Evolutionary conservation across 2,329 filamentous ascomycete genomes (phyloP), one percentile per base, ranked within the genome.

Genomic region (Calonectria ilicicola): DNA sequence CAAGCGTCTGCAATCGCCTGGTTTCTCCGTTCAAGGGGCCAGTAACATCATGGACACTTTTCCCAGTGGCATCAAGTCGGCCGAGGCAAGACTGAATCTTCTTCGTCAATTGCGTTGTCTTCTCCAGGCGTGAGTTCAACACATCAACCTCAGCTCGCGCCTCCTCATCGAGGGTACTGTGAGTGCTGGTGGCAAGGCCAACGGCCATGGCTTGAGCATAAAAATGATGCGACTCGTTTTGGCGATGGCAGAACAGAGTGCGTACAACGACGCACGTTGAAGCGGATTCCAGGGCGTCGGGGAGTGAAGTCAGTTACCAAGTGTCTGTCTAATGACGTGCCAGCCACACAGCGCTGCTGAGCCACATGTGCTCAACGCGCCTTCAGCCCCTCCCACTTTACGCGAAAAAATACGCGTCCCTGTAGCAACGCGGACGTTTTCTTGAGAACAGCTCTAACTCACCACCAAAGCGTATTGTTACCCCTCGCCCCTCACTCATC

Each of bases 1-100:
- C 95, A 42, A 97, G 91, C n/a, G 93, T 90, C 84, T 98, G 97
- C 26, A 98, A 89, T 74, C 92, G 93, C 83, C 95, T 94, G 0
- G 97, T 98, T 83, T 98, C 97, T 79, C 94, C 94, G 81, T 96
- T 97, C 49, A 99, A 93, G 10, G 97, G 97, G 0, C 95, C 95
- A 69, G 97, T 95, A 14, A 97, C 96, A 81, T 98, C 95, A 80
- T 95, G 93, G 23, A 98, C 95, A 72, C 94, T 96, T 85, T 95
- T 95, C 21, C 96, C 97, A 66, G 95, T 97, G 44, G 93, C 91
- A 79, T 98, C 95, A 40, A 99, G 88, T 69, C 96, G 91, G 44
- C 92, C 91, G 77, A 98, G 89, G 65, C 95, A 98, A 32, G 94
- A 93, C 84, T 98, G 94, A 69, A 99, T 98, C 87, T 98, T 98